Base-by-base conservation (phyloP, 176 grass and related monocot genomes). In the Raddia guianensis region DNA sequence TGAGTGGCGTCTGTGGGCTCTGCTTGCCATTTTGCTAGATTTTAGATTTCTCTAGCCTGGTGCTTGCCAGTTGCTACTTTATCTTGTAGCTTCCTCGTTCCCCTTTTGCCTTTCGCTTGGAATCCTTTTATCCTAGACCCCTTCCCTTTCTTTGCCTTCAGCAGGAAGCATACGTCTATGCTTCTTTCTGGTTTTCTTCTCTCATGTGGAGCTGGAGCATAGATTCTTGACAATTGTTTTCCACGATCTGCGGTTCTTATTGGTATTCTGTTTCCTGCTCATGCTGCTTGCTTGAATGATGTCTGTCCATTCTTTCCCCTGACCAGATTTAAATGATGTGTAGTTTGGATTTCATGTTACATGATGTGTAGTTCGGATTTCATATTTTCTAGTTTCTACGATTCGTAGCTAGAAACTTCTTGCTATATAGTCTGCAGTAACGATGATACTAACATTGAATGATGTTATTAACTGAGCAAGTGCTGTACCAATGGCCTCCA, bases 41-140 rank as follows among this genome's bases (percentile, higher is more conserved):
- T 61, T 72, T 70, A 43, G 69, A 68, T 89, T 84, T 67, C 72
- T 63, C 16, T 44, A 57, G 20, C 14, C 49, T 71, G 60, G 44
- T 79, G 74, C 62, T 84, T 40, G 37, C 37, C 60, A 53, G 60
- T 8, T 70, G 11, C 9, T 70, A 61, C 76, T 53, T 13, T 70
- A 19, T 75, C 46, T 20, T 19, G 45, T 44, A 20, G 60, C 76
- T 69, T 63, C 69, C 18, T 15, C 56, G 75, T 75, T 20, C 54
- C 63, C 76, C 62, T 89, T 84, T 75, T 20, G 63, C 63, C 76
- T 69, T 89, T 89, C 51, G 81, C 63, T 60, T 58, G 11, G 81
- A 75, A 84, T 84, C 34, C 34, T 89, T 12, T 45, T 51, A 61
- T 74, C 44, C 68, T n/a, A 40, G 11, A 5, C 13, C 18, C 27